Base-by-base conservation (phyloP, 2,329 filamentous ascomycete species). In the Sporothrix mexicana region DNA sequence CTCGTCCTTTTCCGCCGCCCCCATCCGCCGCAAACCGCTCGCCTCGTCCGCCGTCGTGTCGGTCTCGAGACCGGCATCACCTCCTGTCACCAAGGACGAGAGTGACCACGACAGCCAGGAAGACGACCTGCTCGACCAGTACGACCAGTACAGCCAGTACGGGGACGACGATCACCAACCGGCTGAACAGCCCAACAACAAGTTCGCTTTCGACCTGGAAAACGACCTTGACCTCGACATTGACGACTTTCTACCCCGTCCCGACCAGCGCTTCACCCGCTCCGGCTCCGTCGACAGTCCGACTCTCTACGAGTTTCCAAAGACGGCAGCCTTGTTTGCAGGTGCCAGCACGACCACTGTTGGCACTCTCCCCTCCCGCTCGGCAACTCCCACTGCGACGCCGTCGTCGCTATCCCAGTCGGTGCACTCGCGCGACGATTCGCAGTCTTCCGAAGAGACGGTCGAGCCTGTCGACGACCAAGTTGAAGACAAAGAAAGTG, bases 21-120 rank as follows among this genome's bases (percentile, higher is more conserved):
- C 59, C 75, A 87, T 91, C 80, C 86, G 86, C 78, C 85, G 89
- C 75, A 91, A 91, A 81, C 89, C 89, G 71, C 79, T 91, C 74
- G 89, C 88, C 41, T 47, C 61, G 10, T 66, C 61, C 36, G 51
- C 20, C 51, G 12, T 36, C 30, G 30, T 41, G n/a, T 1, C 59
- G 10, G 59, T 36, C 17, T 62, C 36, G 13, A 62, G 17, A 43
- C 59, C 59, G 1, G 15, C 36, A 5, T 43, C 59, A 17, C 30
- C 36, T 0, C 30, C 30, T 5, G 30, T 30, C 30, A 5, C 30
- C 30, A 30, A 30, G 30, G 30, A 30, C 30, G 61, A 25, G 41
- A 20, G 12, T 45, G 47, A 49, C 5, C 41, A 36, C 36, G n/a
- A 41, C 20, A n/a, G n/a, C n/a, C n/a, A n/a, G n/a, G 20, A 55